Evolutionary conservation across 306 rosid genomes (phyloP), one percentile per base, ranked within the genome.

Genomic region (Cicer arietinum): DNA sequence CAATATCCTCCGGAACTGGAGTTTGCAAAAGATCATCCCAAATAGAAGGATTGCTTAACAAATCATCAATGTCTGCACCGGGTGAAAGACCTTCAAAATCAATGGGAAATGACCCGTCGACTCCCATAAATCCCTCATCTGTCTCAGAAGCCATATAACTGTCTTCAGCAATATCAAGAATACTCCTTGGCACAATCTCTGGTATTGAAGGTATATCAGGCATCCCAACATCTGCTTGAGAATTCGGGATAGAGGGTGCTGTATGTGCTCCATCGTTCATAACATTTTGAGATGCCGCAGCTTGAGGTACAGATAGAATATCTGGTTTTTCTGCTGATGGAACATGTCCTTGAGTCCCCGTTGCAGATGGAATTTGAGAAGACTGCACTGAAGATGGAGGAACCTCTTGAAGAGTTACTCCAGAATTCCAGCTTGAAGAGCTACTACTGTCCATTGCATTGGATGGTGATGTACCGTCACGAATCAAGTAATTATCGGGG

Each of bases 331-430:
- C 83, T 11, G 87, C 65, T 42, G 85, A 86, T 58, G 77, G 82
- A n/a, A 65, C 59, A 41, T 67, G 83, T 25, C 65, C 75, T n/a
- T 85, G 69, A n/a, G 84, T 64, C 47, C 78, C 84, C 1, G 81
- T 69, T 39, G 85, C 70, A 14, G 73, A 74, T 41, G 85, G 81
- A 62, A 80, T 44, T 30, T 73, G 84, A 61, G 89, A 80, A 71
- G 87, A 72, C 83, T 80, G 89, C 69, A 83, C 85, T 14, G 93
- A 78, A 68, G 85, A 75, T 37, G 84, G 96, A 8, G 84, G 80
- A 59, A 90, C 93, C 84, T 94, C 99, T 74, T 92, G 96, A 71
- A 94, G 97, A 30, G 87, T 89, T 74, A 89, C 96, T 44, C 90
- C 93, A 18, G 93, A 89, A 25, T 72, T 61, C 85, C 76, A 82